These are phyloP conservation scores for Lomentospora prolificans DNA, from an alignment of 2,329 filamentous ascomycete species.

Conservation along the genomic window DNA sequence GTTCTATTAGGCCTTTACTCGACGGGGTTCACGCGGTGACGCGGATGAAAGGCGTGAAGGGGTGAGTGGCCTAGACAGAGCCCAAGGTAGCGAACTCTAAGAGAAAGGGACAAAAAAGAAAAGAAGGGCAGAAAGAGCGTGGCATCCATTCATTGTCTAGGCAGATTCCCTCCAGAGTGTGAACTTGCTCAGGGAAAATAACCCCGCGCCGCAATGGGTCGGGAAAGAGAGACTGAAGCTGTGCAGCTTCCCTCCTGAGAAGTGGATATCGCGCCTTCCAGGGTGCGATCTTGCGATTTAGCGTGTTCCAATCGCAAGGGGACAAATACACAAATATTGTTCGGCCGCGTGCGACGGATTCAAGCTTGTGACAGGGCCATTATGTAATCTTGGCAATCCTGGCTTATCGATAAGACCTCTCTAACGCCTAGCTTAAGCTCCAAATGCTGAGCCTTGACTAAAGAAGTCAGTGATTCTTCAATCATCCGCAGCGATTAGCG, in stretches of 20 bases:
- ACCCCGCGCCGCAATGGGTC: background rate
- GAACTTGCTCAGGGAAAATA: too few species aligned
- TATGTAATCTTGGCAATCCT: background rate
- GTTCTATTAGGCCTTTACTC: too few species aligned
- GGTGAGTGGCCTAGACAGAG: too few species aligned
- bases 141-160: background rate
- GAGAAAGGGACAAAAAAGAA: background rate
- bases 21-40: too few species aligned
- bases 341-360: background rate
- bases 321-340: background rate
- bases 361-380: background rate
- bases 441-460: too few species aligned
- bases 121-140: too few species aligned
- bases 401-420: too few species aligned
- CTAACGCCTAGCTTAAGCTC: too few species aligned
- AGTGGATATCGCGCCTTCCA: background rate
- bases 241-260: background rate
- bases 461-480: too few species aligned
- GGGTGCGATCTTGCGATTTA: background rate
- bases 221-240: background rate
- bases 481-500: too few species aligned
- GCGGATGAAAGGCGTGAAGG: background rate
- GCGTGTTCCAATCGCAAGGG: background rate
- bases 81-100: background rate
- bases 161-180: background rate